Evolutionary conservation across 208 protist species (phyloP).

Genomic region (Acanthamoeba triangularis): DNA sequence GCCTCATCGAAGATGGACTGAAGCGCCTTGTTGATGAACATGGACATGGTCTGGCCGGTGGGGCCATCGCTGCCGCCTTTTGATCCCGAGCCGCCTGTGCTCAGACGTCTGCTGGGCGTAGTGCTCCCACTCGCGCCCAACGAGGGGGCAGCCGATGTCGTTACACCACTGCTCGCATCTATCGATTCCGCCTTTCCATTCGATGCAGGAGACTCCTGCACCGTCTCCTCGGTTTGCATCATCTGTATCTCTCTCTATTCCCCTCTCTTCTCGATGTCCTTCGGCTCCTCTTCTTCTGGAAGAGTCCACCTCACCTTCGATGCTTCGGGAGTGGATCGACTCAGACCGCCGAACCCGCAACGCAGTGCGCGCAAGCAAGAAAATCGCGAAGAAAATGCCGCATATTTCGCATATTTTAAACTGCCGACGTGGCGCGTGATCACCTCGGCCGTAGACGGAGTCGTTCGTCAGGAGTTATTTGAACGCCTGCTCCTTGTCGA

Average conservation of each 20-base stretch:
- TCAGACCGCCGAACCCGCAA: background rate
- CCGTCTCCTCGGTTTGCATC: conserved; percentile 2
- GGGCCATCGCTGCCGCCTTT: conserved; percentile 26
- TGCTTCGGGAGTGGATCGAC: background rate
- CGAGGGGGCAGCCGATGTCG: background rate
- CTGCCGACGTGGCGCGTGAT: background rate
- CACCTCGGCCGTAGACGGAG: too few species aligned
- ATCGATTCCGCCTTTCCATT: background rate
- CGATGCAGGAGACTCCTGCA: background rate
- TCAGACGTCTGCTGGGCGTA: conserved; percentile 27
- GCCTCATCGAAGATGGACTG: conserved; percentile 30
- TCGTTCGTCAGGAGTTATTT: too few species aligned
- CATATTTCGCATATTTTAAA: background rate
- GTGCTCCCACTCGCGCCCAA: background rate
- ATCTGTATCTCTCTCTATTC: background rate
- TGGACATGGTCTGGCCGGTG: conserved; percentile 4
- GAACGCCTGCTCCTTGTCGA: conserved; percentile 33
- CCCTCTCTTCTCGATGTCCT: background rate
- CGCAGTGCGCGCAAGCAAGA: background rate
- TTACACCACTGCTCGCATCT: background rate
- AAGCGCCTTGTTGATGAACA: conserved; percentile 57
- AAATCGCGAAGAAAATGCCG: background rate
- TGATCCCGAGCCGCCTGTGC: background rate
- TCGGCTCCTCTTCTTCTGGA: background rate
- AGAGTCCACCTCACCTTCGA: background rate